Percentiles rank a stretch among this genome's conserved stretches.
Evolutionary conservation across 1,139 yeast species (phyloP).

Genomic region (Candida glucosophila): DNA sequence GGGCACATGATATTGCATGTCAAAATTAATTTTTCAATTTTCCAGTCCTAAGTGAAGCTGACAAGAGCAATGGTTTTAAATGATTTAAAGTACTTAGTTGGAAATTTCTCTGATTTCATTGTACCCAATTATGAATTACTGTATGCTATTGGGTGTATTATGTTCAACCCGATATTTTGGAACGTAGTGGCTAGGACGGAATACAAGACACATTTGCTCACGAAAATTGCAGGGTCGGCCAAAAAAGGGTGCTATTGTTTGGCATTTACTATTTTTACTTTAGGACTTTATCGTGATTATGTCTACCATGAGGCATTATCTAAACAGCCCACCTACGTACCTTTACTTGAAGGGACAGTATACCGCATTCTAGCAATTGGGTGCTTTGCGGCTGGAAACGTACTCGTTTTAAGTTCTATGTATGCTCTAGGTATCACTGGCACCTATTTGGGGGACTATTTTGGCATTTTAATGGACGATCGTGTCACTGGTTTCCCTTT

Average conservation of each 20-base stretch:
- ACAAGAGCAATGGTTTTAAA: slow-evolving; percentile 3
- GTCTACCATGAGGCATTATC: slow-evolving; percentile 56
- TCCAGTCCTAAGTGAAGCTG: not conserved
- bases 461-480: slow-evolving; percentile 87
- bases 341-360: slow-evolving; percentile 27
- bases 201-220: slow-evolving; percentile 64
- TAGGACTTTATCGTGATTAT: slow-evolving; percentile 77
- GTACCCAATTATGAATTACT: slow-evolving; percentile 14
- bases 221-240: slow-evolving; percentile 64
- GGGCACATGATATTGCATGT: too few relatives aligned
- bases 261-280: slow-evolving; percentile 72
- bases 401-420: slow-evolving; percentile 80
- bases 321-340: slow-evolving; percentile 48
- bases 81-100: slow-evolving; percentile 11
- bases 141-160: slow-evolving; percentile 49
- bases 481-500: slow-evolving; percentile 94
- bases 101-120: slow-evolving; percentile 16
- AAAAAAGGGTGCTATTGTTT: slow-evolving; percentile 73
- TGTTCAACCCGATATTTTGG: slow-evolving; percentile 95
- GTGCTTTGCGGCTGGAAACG: slow-evolving; percentile 59
- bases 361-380: slow-evolving; percentile 25
- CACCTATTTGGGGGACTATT: slow-evolving; percentile 93
- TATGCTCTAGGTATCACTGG: slow-evolving; percentile 94
- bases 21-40: not conserved
- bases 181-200: slow-evolving; percentile 84